Evolutionary conservation across 2,329 filamentous ascomycete species (phyloP), one percentile per base, ranked within the genome.

Genomic region (Pezicula radicicola): DNA sequence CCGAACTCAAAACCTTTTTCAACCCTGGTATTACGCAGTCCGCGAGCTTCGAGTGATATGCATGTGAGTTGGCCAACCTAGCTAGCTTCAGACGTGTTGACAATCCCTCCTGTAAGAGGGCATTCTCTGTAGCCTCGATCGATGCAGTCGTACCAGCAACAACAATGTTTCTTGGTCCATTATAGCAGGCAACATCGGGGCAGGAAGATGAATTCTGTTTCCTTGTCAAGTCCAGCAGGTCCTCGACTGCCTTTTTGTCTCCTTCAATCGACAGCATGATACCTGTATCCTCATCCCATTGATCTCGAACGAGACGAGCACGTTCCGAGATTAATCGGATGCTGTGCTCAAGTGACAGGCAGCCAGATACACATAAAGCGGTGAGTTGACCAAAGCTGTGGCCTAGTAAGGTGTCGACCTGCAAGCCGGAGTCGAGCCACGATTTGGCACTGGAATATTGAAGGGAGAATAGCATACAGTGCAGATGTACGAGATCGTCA

Each of bases 331-430:
- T 55, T 4, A 70, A 21, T 13, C 53, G 65, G 8, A 75, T 16
- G 1, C 57, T 55, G 42, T 73, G 68, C 2, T 55, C 7, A 1
- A 73, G 49, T 3, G 59, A 58, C 1, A 73, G 55, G 0, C 53
- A 56, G 0, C 69, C 69, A 3, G 68, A 63, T 0, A 73, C 56
- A 13, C 60, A 62, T 2, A 72, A 53, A 1, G 69, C 71, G 0
- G 70, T 68, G 1, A 73, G 51, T 49, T 74, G 60, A 6, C 71
- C 71, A 40, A 74, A 66, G 50, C 68, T 72, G 51, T 74, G 71
- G 0, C 72, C 72, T 19, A 59, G 42, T 12, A 59, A 42, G 28
- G 50, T 39, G 2, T 13, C 45, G 18, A 53, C 21, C 21, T 50
- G 25, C 9, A 57, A 12, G 13, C 57, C 57, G 45, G 46, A 51